Evolutionary conservation across 2,329 filamentous ascomycete genomes (phyloP).

Genomic region (Aspergillus glaucus): DNA sequence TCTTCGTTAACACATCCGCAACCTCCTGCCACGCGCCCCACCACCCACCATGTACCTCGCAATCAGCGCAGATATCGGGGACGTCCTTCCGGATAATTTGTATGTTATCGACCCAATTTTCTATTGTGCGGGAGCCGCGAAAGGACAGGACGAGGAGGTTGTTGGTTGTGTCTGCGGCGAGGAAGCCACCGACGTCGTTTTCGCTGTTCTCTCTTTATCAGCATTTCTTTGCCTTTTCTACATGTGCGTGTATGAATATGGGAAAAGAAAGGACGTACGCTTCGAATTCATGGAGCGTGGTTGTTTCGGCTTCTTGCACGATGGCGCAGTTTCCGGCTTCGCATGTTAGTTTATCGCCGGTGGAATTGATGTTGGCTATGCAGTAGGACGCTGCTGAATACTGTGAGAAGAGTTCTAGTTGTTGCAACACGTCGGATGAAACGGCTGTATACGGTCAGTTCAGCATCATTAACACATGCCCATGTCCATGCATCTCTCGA

Average conservation of each 20-base stretch:
- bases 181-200: constrained; percentile 42
- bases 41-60: constrained; percentile 43
- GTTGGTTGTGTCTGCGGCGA: constrained; percentile 43
- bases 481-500: no score
- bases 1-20: constrained; percentile 30
- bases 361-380: constrained; percentile 41
- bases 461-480: no score
- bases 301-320: constrained; percentile 43
- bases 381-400: constrained; percentile 52
- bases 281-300: constrained; percentile 44
- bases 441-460: constrained; percentile 24
- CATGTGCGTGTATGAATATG: background rate
- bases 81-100: constrained; percentile 18
- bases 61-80: constrained; percentile 40
- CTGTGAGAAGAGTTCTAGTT: constrained; percentile 45
- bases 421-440: constrained; percentile 32
- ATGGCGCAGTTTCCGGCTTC: constrained; percentile 41
- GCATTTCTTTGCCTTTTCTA: constrained; percentile 8
- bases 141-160: constrained; percentile 30
- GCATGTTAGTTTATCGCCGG: constrained; percentile 41
- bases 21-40: constrained; percentile 40
- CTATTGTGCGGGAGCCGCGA: constrained; percentile 26
- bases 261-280: constrained; percentile 29
- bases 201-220: constrained; percentile 11
- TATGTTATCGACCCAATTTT: constrained; percentile 30